Conservation (phyloP, 768 basidiomycete genomes). For the Suillus americanus region DNA sequence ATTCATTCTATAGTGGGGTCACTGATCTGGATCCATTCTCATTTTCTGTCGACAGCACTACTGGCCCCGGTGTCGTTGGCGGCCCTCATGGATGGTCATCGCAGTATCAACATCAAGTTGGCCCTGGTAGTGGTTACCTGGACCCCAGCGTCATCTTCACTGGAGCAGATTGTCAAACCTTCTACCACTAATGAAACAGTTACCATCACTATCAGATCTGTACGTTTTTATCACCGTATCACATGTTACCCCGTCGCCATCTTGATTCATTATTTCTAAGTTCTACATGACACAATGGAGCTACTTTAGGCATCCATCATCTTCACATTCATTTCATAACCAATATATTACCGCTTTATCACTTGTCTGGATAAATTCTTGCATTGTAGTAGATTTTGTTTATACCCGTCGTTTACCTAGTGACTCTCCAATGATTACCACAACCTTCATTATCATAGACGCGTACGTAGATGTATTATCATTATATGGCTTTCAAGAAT, state of each 20-base stretch:
- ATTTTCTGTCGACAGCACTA: conserved; percentile 35
- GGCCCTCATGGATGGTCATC: conserved; percentile 26
- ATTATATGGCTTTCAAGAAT: background rate
- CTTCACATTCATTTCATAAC: background rate
- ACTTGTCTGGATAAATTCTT: background rate
- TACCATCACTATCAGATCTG: background rate
- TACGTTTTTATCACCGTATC: background rate
- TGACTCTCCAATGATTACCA: background rate
- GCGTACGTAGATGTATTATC: background rate
- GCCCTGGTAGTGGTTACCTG: conserved; percentile 29
- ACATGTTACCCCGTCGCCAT: background rate
- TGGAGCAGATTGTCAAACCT: conserved; percentile 34
- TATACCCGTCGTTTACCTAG: background rate
- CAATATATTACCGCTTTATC: background rate
- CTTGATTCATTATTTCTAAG: conserved; percentile 1
- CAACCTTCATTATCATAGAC: background rate
- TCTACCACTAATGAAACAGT: conserved; percentile 24
- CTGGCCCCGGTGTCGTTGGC: conserved; percentile 15
- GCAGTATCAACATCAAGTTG: conserved; percentile 26
- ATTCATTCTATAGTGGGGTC: conserved; percentile 41
- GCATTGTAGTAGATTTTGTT: background rate
- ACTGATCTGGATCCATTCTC: conserved; percentile 53
- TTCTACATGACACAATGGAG: background rate
- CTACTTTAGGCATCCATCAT: background rate
- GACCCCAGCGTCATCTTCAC: conserved; percentile 32